Conservation (phyloP, 2,329 filamentous ascomycete genomes). For the Apiospora sp. region DNA sequence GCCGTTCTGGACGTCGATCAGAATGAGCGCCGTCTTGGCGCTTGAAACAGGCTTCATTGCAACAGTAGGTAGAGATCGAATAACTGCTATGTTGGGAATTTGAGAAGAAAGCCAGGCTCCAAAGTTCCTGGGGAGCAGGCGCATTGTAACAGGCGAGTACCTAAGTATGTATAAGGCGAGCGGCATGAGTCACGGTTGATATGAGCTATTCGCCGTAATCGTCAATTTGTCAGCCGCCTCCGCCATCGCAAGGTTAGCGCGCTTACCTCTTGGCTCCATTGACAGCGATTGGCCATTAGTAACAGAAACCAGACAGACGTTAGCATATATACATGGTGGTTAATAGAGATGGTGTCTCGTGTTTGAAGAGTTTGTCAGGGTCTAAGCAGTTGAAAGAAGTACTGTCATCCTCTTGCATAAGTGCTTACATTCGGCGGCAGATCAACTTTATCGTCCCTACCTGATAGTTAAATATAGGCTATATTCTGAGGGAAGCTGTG, state of each 20-base stretch:
- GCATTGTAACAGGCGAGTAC: background rate
- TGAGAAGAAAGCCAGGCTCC: background rate
- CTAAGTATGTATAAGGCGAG: background rate
- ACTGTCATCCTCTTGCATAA: too few species aligned
- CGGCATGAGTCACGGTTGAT: background rate
- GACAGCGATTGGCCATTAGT: too few species aligned
- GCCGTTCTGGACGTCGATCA: constrained; percentile 56
- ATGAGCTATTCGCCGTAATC: background rate
- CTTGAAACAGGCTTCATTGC: constrained; percentile 32
- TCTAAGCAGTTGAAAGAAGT: too few species aligned
- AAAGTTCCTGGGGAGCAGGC: background rate
- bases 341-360: too few species aligned
- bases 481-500: too few species aligned
- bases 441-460: too few species aligned
- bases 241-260: background rate
- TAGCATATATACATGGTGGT: too few species aligned
- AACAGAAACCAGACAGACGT: background rate
- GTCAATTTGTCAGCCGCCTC: background rate
- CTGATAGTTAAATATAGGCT: too few species aligned
- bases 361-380: too few species aligned
- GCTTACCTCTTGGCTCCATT: too few species aligned
- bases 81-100: too few species aligned
- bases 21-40: constrained; percentile 50
- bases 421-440: too few species aligned
- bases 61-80: background rate